Conservation (phyloP, 441 rosid genomes). For the Aleurites moluccanus region DNA sequence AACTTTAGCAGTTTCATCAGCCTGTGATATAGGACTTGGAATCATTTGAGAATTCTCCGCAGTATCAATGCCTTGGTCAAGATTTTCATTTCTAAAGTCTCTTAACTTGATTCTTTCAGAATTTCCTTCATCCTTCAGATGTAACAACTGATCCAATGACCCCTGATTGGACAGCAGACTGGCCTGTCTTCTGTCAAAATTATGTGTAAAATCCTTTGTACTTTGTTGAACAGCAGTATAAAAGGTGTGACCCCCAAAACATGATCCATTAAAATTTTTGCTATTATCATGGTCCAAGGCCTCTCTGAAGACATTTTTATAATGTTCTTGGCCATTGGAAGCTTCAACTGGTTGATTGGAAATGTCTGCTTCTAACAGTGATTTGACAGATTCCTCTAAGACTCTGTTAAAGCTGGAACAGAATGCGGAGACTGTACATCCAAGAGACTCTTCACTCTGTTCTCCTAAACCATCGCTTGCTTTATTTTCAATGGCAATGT, state of each 20-base stretch:
- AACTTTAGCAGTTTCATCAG: conserved; percentile 27
- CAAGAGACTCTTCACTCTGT: conserved; percentile 27
- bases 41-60: conserved; percentile 27
- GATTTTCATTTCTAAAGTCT: conserved; percentile 30
- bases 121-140: conserved; percentile 35
- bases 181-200: conserved; percentile 26
- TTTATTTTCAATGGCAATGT: conserved; percentile 27
- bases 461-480: conserved; percentile 33
- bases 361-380: conserved; percentile 26
- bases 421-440: conserved; percentile 22
- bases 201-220: conserved; percentile 20
- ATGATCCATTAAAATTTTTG: conserved; percentile 20
- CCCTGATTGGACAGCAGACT: conserved; percentile 7
- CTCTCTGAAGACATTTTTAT: conserved; percentile 29
- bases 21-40: conserved; percentile 27
- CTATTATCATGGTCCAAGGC: conserved; percentile 25
- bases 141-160: conserved; percentile 29
- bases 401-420: conserved; percentile 22
- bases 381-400: conserved; percentile 32
- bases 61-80: conserved; percentile 26
- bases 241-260: conserved; percentile 27
- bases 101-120: conserved; percentile 27
- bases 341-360: conserved; percentile 28
- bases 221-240: conserved; percentile 30
- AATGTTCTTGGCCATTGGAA: conserved; percentile 32